Evolutionary conservation across 1,139 yeast genomes (phyloP).

Genomic region (Nematodospora anomalae): DNA sequence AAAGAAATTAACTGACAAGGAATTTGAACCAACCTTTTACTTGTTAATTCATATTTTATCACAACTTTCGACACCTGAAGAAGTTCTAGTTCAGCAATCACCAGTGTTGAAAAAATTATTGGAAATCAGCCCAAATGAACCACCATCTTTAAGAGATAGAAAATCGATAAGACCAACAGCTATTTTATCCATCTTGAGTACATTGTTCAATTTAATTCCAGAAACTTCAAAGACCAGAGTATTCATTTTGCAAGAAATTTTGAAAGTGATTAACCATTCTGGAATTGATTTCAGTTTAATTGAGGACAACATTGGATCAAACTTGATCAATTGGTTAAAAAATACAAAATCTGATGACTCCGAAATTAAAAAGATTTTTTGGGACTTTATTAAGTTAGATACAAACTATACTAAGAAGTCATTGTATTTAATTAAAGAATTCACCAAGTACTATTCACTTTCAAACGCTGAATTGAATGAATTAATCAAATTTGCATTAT

Average conservation of each 20-base stretch:
- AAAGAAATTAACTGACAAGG: slow-evolving; percentile 42
- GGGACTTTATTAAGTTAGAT: slow-evolving; percentile 44
- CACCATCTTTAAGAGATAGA: slow-evolving; percentile 49
- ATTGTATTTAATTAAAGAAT: slow-evolving; percentile 37
- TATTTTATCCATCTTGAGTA: slow-evolving; percentile 43
- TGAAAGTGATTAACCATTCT: slow-evolving; percentile 32
- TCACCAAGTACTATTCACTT: slow-evolving; percentile 30
- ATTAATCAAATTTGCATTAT: slow-evolving; percentile 39
- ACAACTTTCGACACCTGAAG: slow-evolving; percentile 27
- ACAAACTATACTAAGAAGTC: slow-evolving; percentile 27
- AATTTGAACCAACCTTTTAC: slow-evolving; percentile 48
- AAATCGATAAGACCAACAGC: slow-evolving; percentile 46
- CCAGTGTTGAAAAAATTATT: slow-evolving; percentile 32
- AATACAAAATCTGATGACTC: slow-evolving; percentile 30
- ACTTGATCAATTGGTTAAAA: slow-evolving; percentile 40
- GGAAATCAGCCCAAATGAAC: slow-evolving; percentile 37
- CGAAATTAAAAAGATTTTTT: slow-evolving; percentile 34
- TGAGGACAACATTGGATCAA: slow-evolving; percentile 37
- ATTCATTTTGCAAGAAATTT: slow-evolving; percentile 33
- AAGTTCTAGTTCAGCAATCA: slow-evolving; percentile 28
- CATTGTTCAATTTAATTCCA: slow-evolving; percentile 46
- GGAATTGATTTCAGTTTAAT: slow-evolving; percentile 36
- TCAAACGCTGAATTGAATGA: slow-evolving; percentile 30
- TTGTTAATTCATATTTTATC: slow-evolving; percentile 39
- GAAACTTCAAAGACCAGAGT: slow-evolving; percentile 34